These are phyloP conservation scores for Corylus avellana DNA, from an alignment of 306 rosid genomes.

Conservation along the genomic window DNA sequence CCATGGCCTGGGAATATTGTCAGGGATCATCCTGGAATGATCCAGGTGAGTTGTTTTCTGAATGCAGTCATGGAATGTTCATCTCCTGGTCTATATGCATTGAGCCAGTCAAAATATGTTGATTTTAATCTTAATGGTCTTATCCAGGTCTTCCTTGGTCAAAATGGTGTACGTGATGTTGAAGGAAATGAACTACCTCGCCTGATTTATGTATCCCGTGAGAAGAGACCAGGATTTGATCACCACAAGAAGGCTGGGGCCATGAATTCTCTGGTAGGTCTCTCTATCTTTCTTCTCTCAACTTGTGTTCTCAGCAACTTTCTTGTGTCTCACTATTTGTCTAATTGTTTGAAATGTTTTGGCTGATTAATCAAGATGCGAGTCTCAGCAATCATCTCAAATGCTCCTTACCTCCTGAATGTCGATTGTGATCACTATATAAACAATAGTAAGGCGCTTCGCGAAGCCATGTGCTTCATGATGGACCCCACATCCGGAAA, in stretches of 20 bases:
- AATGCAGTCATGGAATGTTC: background rate
- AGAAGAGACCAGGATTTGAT: constrained; percentile 91
- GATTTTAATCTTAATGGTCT: constrained; percentile 12
- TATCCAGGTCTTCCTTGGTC: constrained; percentile 90
- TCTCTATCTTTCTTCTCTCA: constrained; percentile 11
- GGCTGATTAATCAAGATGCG: constrained; percentile 54
- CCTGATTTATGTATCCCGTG: constrained; percentile 88
- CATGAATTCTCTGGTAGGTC: constrained; percentile 80
- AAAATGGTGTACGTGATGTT: constrained; percentile 78
- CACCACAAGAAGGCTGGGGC: constrained; percentile 98
- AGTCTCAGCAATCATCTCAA: constrained; percentile 85
- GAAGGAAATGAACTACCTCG: constrained; percentile 87
- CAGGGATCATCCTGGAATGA: constrained; percentile 97
- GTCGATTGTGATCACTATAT: constrained; percentile 98
- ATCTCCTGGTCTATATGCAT: background rate
- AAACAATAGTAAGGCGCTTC: constrained; percentile 91
- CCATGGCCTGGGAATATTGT: constrained; percentile 97
- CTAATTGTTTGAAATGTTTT: constrained; percentile 2
- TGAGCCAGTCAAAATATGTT: background rate
- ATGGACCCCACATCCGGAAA: constrained; percentile 92
- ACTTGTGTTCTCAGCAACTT: background rate
- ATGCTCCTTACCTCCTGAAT: constrained; percentile 83
- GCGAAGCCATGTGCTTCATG: constrained; percentile 97
- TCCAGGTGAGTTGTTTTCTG: constrained; percentile 56
- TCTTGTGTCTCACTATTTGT: constrained; percentile 2